These are phyloP conservation scores for Dryadomyces sulphureus DNA, from an alignment of 2,329 filamentous ascomycete species.

Conservation along the genomic window DNA sequence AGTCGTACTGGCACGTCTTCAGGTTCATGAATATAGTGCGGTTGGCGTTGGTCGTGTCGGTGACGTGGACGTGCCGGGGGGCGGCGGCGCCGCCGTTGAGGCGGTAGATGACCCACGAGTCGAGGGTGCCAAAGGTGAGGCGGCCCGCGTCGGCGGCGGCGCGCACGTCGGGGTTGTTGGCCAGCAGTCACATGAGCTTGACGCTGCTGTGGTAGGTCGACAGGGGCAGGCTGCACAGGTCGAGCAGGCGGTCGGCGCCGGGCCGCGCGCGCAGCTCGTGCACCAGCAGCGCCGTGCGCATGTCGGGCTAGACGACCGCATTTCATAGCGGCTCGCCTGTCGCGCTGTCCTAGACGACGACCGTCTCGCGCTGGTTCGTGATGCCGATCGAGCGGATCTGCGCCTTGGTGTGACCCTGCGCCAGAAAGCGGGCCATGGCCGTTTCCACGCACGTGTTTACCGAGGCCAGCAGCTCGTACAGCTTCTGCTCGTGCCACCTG, in stretches of 20 bases:
- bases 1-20: conserved; percentile 64
- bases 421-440: conserved; percentile 55
- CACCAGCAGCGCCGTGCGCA: conserved; percentile 56
- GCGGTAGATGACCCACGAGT: conserved; percentile 76
- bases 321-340: conserved; percentile 73
- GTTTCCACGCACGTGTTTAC: conserved; percentile 69
- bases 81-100: conserved; percentile 57
- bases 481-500: conserved; percentile 86
- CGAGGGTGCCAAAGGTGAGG: conserved; percentile 74
- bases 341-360: conserved; percentile 66
- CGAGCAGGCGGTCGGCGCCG: conserved; percentile 52
- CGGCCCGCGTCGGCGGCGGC: conserved; percentile 62
- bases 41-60: conserved; percentile 77
- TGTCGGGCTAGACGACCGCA: conserved; percentile 85
- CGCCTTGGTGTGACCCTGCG: conserved; percentile 49
- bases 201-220: conserved; percentile 81
- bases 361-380: conserved; percentile 84
- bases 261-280: conserved; percentile 56
- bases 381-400: conserved; percentile 70
- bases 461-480: conserved; percentile 57
- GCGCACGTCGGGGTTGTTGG: conserved; percentile 53
- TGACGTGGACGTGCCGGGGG: conserved; percentile 50
- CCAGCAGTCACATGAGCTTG: conserved; percentile 71
- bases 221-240: conserved; percentile 66
- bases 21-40: conserved; percentile 94